phyloP scores from a whole-genome alignment of 208 protist species.

The Naegleria fowleri region DNA sequence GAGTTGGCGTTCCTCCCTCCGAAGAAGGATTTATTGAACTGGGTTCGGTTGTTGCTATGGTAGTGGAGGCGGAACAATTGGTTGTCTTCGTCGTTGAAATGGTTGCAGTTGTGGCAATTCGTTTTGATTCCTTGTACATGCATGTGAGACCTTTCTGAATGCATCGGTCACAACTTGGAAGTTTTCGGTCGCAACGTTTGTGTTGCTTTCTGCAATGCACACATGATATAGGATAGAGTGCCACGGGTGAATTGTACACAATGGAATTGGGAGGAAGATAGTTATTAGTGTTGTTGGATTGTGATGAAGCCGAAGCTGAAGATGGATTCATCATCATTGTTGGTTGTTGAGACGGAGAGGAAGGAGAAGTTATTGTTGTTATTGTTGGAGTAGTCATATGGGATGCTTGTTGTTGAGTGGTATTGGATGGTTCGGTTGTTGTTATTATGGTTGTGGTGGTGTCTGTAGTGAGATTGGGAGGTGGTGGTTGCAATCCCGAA shows the following conservation, averaged over 20 bases:
- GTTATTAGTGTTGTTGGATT: background rate
- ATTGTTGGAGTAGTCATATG: background rate
- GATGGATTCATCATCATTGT: background rate
- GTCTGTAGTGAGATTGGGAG: background rate
- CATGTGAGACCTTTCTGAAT: background rate
- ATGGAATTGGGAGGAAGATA: background rate
- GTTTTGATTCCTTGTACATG: background rate
- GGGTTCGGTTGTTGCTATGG: too few species aligned
- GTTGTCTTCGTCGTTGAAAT: too few species aligned
- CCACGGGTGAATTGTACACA: background rate
- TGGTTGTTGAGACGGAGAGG: background rate
- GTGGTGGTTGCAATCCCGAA: background rate
- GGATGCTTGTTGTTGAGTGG: too few species aligned
- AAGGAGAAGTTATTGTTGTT: background rate
- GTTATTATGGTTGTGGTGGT: background rate
- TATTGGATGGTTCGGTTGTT: background rate
- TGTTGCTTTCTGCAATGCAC: background rate
- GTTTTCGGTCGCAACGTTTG: background rate
- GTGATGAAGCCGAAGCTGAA: background rate
- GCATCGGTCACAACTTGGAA: background rate
- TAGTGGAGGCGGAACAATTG: too few species aligned
- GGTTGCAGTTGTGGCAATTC: background rate
- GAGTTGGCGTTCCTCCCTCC: too few species aligned
- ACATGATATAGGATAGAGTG: background rate
- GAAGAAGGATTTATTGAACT: background rate